Base-by-base conservation (phyloP, 2,329 filamentous ascomycete genomes). In the Alternaria longipes region DNA sequence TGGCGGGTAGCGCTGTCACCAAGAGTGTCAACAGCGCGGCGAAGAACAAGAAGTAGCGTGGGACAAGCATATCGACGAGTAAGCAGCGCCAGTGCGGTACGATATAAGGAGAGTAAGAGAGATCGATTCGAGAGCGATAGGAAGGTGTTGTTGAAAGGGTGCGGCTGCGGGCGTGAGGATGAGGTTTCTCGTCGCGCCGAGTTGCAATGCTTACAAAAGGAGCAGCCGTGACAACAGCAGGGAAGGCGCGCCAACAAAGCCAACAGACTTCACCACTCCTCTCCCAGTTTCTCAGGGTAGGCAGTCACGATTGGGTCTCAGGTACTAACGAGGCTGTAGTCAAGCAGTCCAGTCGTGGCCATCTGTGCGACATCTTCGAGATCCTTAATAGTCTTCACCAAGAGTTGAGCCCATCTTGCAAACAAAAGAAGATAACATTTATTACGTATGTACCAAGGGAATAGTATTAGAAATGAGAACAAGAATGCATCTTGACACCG, bases 21-120 rank as follows among this genome's bases (percentile, higher is more conserved):
- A 52, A 18, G 40, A 46, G 18, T 6, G 42, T n/a, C 41, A 64
- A 22, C 22, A 61, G n/a, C 12, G 47, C n/a, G 11, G 60, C 38
- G 36, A 36, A 44, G 32, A 38, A 42, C 18, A 34, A 56, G 20
- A 57, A 22, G 14, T 12, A 56, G 28, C 32, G 44, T 28, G 12
- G 47, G 8, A 49, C 24, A 28, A 51, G 3, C 56, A 63, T 58
- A 40, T 42, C 18, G 47, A 50, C 12, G 38, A 24, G 30, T 30
- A n/a, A 2, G 5, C 12, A 32, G 26, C n/a, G 34, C 12, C 20
- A 32, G 18, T 24, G 11, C 11, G 40, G 4, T 24, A 24, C 5
- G 14, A 24, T 8, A 28, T 24, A 20, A 38, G 14, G 9, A 14
- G 30, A 14, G 9, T 26, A 11, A 7, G 45, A 14, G 12, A 26